These are phyloP conservation scores for Solanum dulcamara DNA, from an alignment of 257 asterid species.

Conservation along the genomic window DNA sequence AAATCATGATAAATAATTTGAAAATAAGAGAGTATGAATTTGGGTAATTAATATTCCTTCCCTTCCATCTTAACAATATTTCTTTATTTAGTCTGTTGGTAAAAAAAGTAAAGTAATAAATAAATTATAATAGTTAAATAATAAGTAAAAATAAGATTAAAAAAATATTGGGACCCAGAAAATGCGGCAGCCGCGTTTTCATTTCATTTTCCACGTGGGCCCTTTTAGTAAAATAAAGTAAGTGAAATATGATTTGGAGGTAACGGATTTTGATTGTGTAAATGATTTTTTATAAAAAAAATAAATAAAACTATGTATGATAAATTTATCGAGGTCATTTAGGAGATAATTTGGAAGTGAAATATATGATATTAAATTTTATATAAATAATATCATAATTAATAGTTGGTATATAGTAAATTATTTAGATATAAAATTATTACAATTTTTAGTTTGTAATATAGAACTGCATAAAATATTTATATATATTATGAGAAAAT, in stretches of 20 bases:
- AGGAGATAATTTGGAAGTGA: fast-evolving
- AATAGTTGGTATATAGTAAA: no score
- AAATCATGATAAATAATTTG: no score
- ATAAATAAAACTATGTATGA: no score
- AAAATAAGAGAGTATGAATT: no score
- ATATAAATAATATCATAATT: background rate
- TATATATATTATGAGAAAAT: no score
- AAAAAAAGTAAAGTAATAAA: background rate
- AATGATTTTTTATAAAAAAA: background rate
- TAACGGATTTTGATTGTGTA: background rate
- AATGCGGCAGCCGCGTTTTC: background rate
- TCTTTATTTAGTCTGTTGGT: background rate
- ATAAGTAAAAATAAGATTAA: background rate
- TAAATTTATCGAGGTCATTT: background rate
- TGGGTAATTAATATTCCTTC: background rate
- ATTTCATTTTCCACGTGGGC: background rate
- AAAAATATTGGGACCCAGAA: background rate
- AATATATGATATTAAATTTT: no score
- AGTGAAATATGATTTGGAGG: fast-evolving
- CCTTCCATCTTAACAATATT: background rate
- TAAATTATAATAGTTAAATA: background rate
- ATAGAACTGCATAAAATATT: no score
- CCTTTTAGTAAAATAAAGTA: background rate
- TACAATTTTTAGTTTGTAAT: fast-evolving
- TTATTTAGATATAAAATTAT: no score